Percentiles rank a stretch among this genome's conserved stretches.
Conservation (phyloP, 345 rosid species). For the Physaria fendleri region DNA sequence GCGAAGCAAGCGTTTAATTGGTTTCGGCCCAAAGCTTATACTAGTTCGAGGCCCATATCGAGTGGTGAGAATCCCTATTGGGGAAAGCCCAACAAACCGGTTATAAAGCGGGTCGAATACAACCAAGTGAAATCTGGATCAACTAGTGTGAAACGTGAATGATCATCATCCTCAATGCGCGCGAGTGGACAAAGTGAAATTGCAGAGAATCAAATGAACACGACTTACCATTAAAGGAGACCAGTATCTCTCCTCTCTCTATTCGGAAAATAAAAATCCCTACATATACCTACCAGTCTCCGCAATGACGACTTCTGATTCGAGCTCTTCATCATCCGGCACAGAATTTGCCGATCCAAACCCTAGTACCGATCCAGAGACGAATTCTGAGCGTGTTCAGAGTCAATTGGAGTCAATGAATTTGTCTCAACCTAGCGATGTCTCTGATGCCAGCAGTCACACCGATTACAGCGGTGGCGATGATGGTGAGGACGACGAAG, state of each 20-base stretch:
- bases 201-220: slow-evolving; percentile 11
- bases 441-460: slow-evolving; percentile 14
- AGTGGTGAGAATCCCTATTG: background rate
- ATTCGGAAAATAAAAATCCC: background rate
- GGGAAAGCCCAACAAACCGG: slow-evolving; percentile 5
- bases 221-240: slow-evolving; percentile 13
- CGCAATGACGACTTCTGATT: slow-evolving; percentile 24
- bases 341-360: slow-evolving; percentile 31
- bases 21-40: too few species aligned
- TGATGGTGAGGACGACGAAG: slow-evolving; percentile 6
- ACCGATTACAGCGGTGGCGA: slow-evolving; percentile 10
- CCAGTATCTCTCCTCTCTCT: background rate
- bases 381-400: slow-evolving; percentile 28
- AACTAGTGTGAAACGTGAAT: slow-evolving; percentile 17
- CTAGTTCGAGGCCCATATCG: background rate
- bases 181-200: slow-evolving; percentile 16
- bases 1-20: too few species aligned
- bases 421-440: slow-evolving; percentile 24
- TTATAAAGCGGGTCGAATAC: slow-evolving; percentile 9
- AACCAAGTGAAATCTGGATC: slow-evolving; percentile 11
- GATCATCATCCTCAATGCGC: slow-evolving; percentile 5
- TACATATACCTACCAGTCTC: background rate
- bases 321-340: slow-evolving; percentile 27
- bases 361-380: slow-evolving; percentile 28
- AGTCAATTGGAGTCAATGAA: slow-evolving; percentile 32